phyloP scores from a whole-genome alignment of 169 alveolate species.

The Plasmodium berghei region DNA sequence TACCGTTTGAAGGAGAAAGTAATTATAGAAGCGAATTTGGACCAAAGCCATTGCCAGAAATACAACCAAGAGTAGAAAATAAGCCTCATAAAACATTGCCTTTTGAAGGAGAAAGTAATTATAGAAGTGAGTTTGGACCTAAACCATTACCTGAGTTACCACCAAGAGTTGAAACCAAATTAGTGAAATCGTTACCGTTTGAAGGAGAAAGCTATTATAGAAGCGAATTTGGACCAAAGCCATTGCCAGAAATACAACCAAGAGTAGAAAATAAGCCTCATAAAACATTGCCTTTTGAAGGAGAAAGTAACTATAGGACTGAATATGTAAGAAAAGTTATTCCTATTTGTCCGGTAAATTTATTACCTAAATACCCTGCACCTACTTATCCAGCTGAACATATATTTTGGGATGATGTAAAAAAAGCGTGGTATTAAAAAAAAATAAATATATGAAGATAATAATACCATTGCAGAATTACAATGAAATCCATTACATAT shows the following conservation, averaged over 20 bases:
- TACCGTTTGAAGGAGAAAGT: constrained; percentile 80
- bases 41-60: constrained; percentile 79
- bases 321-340: constrained; percentile 78
- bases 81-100: constrained; percentile 76
- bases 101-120: constrained; percentile 77
- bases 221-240: constrained; percentile 77
- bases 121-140: constrained; percentile 80
- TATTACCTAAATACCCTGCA: constrained; percentile 73
- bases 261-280: constrained; percentile 41
- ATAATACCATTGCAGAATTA: too few species aligned
- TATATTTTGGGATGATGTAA: constrained; percentile 53
- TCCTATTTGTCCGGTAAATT: constrained; percentile 73
- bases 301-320: constrained; percentile 76
- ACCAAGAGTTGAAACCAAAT: constrained; percentile 54
- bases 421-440: constrained; percentile 39
- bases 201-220: constrained; percentile 80
- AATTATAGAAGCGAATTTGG: constrained; percentile 78
- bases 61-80: constrained; percentile 43
- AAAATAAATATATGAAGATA: neutral
- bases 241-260: constrained; percentile 66
- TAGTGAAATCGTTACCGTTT: constrained; percentile 75
- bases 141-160: constrained; percentile 79
- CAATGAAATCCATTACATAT: too few species aligned
- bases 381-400: constrained; percentile 75
- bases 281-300: constrained; percentile 81